A percentile compares a stretch with the other conserved stretches of the same genome.
phyloP scores from a whole-genome alignment of 148 eudicot species.

The Limonium bicolor region DNA sequence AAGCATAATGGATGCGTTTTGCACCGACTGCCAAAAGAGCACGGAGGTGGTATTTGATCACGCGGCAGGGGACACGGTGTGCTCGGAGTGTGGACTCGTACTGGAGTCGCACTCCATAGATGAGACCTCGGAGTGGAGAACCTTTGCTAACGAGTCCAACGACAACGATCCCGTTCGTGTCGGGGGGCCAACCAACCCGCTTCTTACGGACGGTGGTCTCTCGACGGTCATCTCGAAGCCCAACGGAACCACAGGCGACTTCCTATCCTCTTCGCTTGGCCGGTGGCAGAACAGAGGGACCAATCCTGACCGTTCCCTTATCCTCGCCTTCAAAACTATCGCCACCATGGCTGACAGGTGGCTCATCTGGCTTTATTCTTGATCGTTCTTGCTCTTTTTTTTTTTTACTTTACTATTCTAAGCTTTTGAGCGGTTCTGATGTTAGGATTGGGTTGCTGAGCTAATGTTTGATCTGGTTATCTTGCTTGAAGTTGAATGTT shows the following conservation, averaged over 20 bases:
- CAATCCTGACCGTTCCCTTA: slow-evolving; percentile 34
- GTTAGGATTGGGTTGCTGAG: neutral
- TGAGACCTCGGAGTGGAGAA: slow-evolving; percentile 50
- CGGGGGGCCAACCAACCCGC: slow-evolving; percentile 38
- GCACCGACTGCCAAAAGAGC: slow-evolving; percentile 29
- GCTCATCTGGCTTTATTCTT: neutral
- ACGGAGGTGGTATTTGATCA: slow-evolving; percentile 41
- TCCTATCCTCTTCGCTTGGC: slow-evolving; percentile 21
- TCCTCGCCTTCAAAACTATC: slow-evolving; percentile 34
- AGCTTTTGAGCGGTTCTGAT: neutral
- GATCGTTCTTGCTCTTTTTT: neutral
- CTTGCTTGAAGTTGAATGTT: no score
- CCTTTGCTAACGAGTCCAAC: slow-evolving; percentile 45
- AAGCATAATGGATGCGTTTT: slow-evolving; percentile 19
- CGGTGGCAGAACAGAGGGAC: slow-evolving; percentile 39
- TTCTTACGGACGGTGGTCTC: slow-evolving; percentile 28
- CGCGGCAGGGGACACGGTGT: slow-evolving; percentile 45
- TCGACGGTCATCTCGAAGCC: slow-evolving; percentile 33
- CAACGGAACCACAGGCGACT: slow-evolving; percentile 26
- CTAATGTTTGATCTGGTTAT: neutral
- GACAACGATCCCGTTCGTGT: slow-evolving; percentile 46
- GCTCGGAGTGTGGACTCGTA: slow-evolving; percentile 43
- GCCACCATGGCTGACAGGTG: slow-evolving; percentile 42
- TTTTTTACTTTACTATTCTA: neutral
- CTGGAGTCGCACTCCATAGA: slow-evolving; percentile 39